Percentiles rank a stretch among this genome's conserved stretches.
Evolutionary conservation across 2,329 filamentous ascomycete species (phyloP).

Genomic region (Penicillium decumbens): DNA sequence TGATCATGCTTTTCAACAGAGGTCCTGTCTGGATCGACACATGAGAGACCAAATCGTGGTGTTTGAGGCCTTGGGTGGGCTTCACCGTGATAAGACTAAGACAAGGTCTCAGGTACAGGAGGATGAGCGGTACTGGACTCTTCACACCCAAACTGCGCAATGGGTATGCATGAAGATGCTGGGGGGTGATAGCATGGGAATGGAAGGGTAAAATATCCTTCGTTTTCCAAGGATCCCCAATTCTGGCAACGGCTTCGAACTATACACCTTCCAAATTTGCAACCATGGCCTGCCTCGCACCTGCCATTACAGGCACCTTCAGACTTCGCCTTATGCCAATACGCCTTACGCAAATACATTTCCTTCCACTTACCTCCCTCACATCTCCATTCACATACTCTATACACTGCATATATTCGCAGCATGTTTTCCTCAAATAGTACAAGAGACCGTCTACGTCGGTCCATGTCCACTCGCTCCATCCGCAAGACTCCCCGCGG

Average conservation of each 20-base stretch:
- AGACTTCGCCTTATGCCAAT: not conserved
- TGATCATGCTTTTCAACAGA: not conserved
- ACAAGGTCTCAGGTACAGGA: slow-evolving; percentile 11
- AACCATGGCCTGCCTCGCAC: not conserved
- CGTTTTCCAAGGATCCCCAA: not conserved
- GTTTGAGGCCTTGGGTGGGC: slow-evolving; percentile 53
- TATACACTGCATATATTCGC: slow-evolving; percentile 23
- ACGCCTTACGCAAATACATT: not conserved
- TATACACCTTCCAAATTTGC: not conserved
- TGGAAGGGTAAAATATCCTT: not conserved
- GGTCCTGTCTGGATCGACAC: slow-evolving; percentile 51
- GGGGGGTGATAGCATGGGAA: not conserved
- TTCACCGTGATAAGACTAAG: slow-evolving; percentile 17
- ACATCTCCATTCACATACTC: slow-evolving; percentile 19
- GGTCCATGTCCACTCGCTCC: slow-evolving; percentile 39
- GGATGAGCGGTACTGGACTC: slow-evolving; percentile 32
- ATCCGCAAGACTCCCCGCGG: slow-evolving; percentile 28
- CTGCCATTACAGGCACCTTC: not conserved
- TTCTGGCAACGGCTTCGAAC: not conserved
- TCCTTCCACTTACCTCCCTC: slow-evolving; percentile 1
- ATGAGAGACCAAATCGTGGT: slow-evolving; percentile 58
- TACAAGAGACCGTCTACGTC: slow-evolving; percentile 31
- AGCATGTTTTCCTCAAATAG: slow-evolving; percentile 29
- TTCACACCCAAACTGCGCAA: slow-evolving; percentile 43
- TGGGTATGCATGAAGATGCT: slow-evolving; percentile 44